A percentile compares a stretch with the other conserved stretches of the same genome.
Evolutionary conservation across 805 yeast genomes (phyloP).

Genomic region (Zygoascus biomembranicola): DNA sequence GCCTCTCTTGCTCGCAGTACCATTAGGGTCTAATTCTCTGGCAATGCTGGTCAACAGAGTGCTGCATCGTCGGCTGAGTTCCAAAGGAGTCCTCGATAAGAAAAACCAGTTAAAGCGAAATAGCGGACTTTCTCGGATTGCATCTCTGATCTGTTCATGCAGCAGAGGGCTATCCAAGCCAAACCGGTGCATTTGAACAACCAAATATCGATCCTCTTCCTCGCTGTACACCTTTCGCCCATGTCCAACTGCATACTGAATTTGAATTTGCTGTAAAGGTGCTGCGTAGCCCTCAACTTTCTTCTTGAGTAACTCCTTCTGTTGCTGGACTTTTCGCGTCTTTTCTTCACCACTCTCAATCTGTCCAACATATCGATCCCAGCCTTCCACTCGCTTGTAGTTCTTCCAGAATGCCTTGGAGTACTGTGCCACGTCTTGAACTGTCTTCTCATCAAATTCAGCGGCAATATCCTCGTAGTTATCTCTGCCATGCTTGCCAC

Average conservation of each 20-base stretch:
- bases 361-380: conserved; percentile 70
- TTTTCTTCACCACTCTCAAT: conserved; percentile 89
- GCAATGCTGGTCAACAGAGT: conserved; percentile 69
- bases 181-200: conserved; percentile 67
- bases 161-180: conserved; percentile 77
- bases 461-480: conserved; percentile 59
- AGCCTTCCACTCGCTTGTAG: conserved; percentile 75
- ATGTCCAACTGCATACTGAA: conserved; percentile 66
- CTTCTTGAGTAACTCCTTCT: conserved; percentile 69
- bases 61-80: conserved; percentile 72
- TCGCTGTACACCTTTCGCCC: conserved; percentile 67
- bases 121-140: conserved; percentile 62
- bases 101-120: conserved; percentile 86
- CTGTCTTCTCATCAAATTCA: conserved; percentile 75
- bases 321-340: conserved; percentile 52
- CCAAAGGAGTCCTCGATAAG: conserved; percentile 68
- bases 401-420: conserved; percentile 75
- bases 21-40: conserved; percentile 49
- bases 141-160: conserved; percentile 69
- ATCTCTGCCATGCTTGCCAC: conserved; percentile 76
- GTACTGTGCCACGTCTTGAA: conserved; percentile 72
- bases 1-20: conserved; percentile 1
- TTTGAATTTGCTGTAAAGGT: conserved; percentile 71
- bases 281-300: conserved; percentile 62
- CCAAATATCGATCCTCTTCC: conserved; percentile 83